phyloP scores from a whole-genome alignment of 177 flowering plant species.

The Vitis hybrid region DNA sequence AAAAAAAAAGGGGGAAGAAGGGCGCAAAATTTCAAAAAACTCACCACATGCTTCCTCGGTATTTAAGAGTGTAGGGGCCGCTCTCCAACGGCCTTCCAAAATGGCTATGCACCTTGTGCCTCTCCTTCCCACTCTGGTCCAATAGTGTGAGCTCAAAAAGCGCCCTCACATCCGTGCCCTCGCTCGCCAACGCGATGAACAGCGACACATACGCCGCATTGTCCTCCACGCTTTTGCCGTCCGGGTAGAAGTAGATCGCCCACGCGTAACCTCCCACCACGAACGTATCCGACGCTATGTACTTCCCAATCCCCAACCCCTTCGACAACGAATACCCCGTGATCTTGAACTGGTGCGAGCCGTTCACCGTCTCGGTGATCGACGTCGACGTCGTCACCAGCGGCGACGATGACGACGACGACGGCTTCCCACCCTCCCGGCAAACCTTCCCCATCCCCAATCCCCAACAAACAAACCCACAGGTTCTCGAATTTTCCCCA shows the following conservation, averaged over 20 bases:
- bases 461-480: too few relatives aligned
- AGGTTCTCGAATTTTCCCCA: too few relatives aligned
- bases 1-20: background rate
- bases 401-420: constrained; percentile 36
- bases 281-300: constrained; percentile 63
- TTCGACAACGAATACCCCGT: constrained; percentile 64
- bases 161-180: constrained; percentile 73
- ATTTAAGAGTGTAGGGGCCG: constrained; percentile 74
- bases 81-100: constrained; percentile 67
- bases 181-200: constrained; percentile 74
- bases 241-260: constrained; percentile 81
- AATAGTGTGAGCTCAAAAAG: constrained; percentile 68
- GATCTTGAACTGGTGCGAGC: constrained; percentile 67
- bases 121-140: constrained; percentile 77
- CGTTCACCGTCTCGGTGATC: constrained; percentile 61
- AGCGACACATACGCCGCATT: constrained; percentile 63
- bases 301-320: constrained; percentile 72
- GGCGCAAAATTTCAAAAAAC: constrained; percentile 6
- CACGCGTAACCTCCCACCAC: constrained; percentile 66
- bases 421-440: constrained; percentile 32
- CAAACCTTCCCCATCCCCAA: constrained; percentile 46
- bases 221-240: constrained; percentile 69
- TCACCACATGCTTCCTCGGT: constrained; percentile 83
- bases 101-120: constrained; percentile 78
- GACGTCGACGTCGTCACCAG: constrained; percentile 54